Conservation (phyloP, 805 yeast genomes). For the Kodamaea laetipori region DNA sequence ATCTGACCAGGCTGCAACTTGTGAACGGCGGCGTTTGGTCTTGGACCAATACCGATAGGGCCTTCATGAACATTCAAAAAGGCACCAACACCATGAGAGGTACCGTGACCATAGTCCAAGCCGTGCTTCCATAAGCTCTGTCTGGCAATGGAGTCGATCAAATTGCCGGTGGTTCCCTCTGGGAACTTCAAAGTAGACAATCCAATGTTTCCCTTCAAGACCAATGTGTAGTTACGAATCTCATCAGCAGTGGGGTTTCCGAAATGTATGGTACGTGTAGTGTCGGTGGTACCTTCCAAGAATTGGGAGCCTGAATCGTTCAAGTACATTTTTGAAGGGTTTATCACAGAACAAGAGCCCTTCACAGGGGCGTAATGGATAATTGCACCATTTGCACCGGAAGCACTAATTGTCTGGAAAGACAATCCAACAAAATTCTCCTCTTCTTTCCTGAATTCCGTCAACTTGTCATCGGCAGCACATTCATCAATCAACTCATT, state of each 20-base stretch:
- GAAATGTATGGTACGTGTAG: slow-evolving; percentile 62
- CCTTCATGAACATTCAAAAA: slow-evolving; percentile 64
- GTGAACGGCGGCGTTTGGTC: slow-evolving; percentile 49
- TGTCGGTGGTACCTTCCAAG: slow-evolving; percentile 65
- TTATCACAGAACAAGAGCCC: slow-evolving; percentile 46
- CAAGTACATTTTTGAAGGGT: slow-evolving; percentile 54
- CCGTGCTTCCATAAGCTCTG: slow-evolving; percentile 59
- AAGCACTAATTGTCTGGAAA: slow-evolving; percentile 72
- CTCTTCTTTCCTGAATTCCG: slow-evolving; percentile 41
- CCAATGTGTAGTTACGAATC: slow-evolving; percentile 54
- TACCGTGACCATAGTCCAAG: slow-evolving; percentile 63
- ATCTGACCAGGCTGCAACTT: slow-evolving; percentile 54
- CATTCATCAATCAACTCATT: slow-evolving; percentile 54
- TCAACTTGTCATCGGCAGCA: slow-evolving; percentile 54
- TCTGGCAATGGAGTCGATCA: slow-evolving; percentile 59
- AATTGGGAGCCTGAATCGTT: slow-evolving; percentile 65
- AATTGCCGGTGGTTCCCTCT: slow-evolving; percentile 53
- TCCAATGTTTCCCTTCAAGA: slow-evolving; percentile 58
- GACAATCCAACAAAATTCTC: slow-evolving; percentile 62
- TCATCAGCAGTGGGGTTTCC: slow-evolving; percentile 49
- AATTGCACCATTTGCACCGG: slow-evolving; percentile 76
- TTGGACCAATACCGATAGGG: slow-evolving; percentile 62
- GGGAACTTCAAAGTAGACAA: slow-evolving; percentile 55
- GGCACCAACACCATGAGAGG: slow-evolving; percentile 67
- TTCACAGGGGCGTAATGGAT: slow-evolving; percentile 69